These are phyloP conservation scores for Vitis hybrid DNA, from an alignment of 177 flowering plant species.

Conservation along the genomic window DNA sequence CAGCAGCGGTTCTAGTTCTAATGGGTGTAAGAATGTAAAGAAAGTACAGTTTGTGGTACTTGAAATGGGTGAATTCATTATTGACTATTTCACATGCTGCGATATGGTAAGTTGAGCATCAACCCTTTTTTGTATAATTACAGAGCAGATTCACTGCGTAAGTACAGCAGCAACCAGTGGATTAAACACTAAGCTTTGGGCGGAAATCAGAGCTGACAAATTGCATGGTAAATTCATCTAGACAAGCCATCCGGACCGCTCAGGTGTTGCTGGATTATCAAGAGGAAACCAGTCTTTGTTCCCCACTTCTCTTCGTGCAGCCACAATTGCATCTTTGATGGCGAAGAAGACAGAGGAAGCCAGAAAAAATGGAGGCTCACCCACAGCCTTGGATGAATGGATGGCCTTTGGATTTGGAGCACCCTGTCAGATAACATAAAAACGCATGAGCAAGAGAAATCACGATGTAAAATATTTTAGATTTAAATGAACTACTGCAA, in stretches of 20 bases:
- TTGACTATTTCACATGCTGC: not conserved
- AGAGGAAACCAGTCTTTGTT: conserved; percentile 84
- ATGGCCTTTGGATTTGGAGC: conserved; percentile 80
- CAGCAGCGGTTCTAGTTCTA: too few relatives aligned
- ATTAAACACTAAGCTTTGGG: conserved; percentile 79
- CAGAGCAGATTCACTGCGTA: not conserved
- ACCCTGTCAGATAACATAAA: conserved; percentile 40
- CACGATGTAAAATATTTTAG: not conserved
- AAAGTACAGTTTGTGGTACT: not conserved
- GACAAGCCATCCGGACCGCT: conserved; percentile 91
- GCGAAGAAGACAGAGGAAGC: conserved; percentile 92
- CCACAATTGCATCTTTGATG: conserved; percentile 85
- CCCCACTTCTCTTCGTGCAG: conserved; percentile 86
- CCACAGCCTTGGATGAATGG: conserved; percentile 96
- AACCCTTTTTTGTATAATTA: not conserved
- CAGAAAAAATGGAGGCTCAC: conserved; percentile 97
- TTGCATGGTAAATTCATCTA: conserved; percentile 62
- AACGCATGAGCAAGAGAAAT: not conserved
- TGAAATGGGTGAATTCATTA: not conserved
- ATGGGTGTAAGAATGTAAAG: not conserved
- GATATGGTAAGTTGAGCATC: not conserved
- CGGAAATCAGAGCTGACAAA: conserved; percentile 52
- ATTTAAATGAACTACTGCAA: not conserved
- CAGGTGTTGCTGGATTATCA: conserved; percentile 96
- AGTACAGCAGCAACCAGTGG: not conserved